Evolutionary conservation across 1,139 yeast species (phyloP).

Genomic region (Diutina catenulata): DNA sequence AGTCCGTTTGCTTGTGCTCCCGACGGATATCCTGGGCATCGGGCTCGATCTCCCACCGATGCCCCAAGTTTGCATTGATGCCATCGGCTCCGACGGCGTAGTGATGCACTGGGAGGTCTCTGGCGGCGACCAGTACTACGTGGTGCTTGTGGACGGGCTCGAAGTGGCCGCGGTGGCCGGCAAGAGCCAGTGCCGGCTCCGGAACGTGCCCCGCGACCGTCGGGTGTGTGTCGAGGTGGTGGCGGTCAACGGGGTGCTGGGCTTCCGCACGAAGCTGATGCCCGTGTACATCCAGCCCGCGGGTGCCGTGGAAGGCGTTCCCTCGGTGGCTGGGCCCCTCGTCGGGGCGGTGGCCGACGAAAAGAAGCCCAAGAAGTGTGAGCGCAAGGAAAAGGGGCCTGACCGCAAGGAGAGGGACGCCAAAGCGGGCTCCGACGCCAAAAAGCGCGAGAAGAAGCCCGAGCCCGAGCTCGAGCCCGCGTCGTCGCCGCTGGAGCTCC

Average conservation of each 20-base stretch:
- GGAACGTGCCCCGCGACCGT: slow-evolving; percentile 18
- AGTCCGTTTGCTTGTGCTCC: not conserved
- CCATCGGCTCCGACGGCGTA: slow-evolving; percentile 19
- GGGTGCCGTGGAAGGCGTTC: not conserved
- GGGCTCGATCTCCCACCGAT: slow-evolving; percentile 28
- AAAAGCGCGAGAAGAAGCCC: not conserved
- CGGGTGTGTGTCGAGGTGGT: slow-evolving; percentile 27
- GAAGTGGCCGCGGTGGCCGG: slow-evolving; percentile 27
- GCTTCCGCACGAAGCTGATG: slow-evolving; percentile 24
- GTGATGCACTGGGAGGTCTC: slow-evolving; percentile 35
- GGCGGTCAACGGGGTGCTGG: slow-evolving; percentile 26
- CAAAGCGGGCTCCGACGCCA: not conserved
- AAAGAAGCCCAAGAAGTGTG: not conserved
- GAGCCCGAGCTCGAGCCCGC: slow-evolving; percentile 1
- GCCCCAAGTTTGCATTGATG: slow-evolving; percentile 30
- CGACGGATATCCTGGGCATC: not conserved
- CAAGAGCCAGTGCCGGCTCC: slow-evolving; percentile 26
- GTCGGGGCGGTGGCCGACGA: not conserved
- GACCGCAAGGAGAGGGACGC: not conserved
- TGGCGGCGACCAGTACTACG: slow-evolving; percentile 23
- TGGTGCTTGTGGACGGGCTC: slow-evolving; percentile 23
- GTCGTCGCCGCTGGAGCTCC: slow-evolving; percentile 11
- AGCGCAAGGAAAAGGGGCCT: not conserved
- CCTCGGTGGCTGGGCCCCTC: not conserved
- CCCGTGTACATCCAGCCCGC: slow-evolving; percentile 16